Evolutionary conservation across 1,284 basidiomycete species (phyloP).

Genomic region (Malassezia brasiliensis): DNA sequence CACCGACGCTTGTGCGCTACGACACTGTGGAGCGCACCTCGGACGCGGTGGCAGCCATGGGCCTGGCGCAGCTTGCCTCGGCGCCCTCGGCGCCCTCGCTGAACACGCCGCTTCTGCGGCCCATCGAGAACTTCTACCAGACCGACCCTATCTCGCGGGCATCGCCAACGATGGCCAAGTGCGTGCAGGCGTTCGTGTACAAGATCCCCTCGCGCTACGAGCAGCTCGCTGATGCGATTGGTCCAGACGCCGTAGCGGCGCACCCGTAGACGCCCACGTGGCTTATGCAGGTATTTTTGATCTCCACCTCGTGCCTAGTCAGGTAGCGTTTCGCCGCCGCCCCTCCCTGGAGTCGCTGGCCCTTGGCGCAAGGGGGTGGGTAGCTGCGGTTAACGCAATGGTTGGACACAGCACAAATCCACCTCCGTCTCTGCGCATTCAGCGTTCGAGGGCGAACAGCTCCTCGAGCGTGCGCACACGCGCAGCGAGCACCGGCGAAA

Average conservation of each 20-base stretch:
- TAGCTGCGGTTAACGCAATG: not conserved
- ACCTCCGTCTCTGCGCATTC: not conserved
- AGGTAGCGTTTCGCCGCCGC: no score
- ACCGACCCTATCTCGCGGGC: slow-evolving; percentile 64
- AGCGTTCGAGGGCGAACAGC: not conserved
- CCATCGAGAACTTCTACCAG: slow-evolving; percentile 89
- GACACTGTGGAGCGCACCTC: slow-evolving; percentile 67
- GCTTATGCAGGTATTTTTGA: not conserved
- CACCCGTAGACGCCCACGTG: slow-evolving; percentile 3
- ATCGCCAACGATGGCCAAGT: slow-evolving; percentile 48
- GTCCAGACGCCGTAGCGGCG: not conserved
- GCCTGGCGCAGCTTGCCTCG: slow-evolving; percentile 26
- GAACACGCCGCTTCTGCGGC: slow-evolving; percentile 61
- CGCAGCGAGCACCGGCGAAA: not conserved
- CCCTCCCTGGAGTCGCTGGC: no score
- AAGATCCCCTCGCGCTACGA: slow-evolving; percentile 18
- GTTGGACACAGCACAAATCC: not conserved
- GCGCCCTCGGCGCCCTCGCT: slow-evolving; percentile 19
- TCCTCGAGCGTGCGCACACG: not conserved
- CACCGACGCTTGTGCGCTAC: slow-evolving; percentile 79
- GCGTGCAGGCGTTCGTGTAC: slow-evolving; percentile 24
- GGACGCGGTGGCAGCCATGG: slow-evolving; percentile 50
- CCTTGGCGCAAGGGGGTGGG: no score
- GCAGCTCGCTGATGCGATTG: not conserved
- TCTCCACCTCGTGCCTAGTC: no score